Evolutionary conservation across 2,329 filamentous ascomycete genomes (phyloP).

Genomic region (Fusarium sp.): DNA sequence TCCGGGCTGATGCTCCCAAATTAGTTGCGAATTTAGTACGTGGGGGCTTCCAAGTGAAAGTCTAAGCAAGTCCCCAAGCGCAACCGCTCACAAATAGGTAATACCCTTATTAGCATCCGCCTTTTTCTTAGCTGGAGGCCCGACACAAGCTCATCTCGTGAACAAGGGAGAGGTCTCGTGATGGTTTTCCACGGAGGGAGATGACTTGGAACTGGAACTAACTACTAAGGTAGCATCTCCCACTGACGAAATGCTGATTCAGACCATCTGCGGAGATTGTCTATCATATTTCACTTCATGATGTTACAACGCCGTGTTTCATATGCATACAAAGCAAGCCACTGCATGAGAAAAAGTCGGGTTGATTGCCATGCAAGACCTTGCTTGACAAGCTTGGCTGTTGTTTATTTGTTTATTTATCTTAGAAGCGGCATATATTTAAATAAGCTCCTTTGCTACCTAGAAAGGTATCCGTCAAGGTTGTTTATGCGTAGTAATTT

Average conservation of each 20-base stretch:
- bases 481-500: constrained; percentile 9
- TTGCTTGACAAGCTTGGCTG: constrained; percentile 20
- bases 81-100: constrained; percentile 5
- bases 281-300: constrained; percentile 17
- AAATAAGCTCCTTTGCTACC: neutral
- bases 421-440: neutral
- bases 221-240: neutral
- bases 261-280: constrained; percentile 10
- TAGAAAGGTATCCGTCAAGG: constrained; percentile 29
- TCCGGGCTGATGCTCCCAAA: constrained; percentile 11
- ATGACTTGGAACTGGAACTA: constrained; percentile 7
- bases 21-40: constrained; percentile 14
- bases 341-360: constrained; percentile 40
- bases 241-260: constrained; percentile 7
- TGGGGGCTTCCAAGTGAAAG: constrained; percentile 20
- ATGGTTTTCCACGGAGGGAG: constrained; percentile 24
- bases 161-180: constrained; percentile 35
- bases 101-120: constrained; percentile 24
- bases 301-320: constrained; percentile 39
- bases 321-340: constrained; percentile 40
- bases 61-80: constrained; percentile 20
- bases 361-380: constrained; percentile 29
- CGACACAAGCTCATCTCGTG: constrained; percentile 36
- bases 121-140: constrained; percentile 26
- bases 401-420: neutral